Percentiles rank a stretch among this genome's conserved stretches.
Evolutionary conservation across 805 yeast species (phyloP).

Genomic region (Wickerhamiella kurtzmanii): DNA sequence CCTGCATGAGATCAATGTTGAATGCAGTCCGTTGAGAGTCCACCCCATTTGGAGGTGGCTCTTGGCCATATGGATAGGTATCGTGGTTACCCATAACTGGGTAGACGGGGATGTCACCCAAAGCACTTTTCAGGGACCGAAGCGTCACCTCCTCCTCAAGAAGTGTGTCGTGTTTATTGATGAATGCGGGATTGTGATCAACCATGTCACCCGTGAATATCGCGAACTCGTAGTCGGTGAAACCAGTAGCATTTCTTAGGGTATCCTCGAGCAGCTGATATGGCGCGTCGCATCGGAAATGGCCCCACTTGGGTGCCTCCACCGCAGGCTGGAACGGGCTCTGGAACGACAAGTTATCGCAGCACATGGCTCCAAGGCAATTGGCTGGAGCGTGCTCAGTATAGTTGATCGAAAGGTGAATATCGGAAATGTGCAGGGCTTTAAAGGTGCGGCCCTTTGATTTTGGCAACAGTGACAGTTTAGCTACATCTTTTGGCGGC

Average conservation of each 20-base stretch:
- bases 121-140: conserved; percentile 37
- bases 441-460: conserved; percentile 31
- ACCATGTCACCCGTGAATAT: conserved; percentile 60
- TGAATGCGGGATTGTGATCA: conserved; percentile 42
- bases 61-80: conserved; percentile 54
- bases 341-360: conserved; percentile 39
- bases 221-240: conserved; percentile 38
- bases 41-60: conserved; percentile 40
- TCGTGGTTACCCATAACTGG: conserved; percentile 58
- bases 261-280: conserved; percentile 37
- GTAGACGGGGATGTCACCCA: conserved; percentile 41
- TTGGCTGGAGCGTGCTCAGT: conserved; percentile 34
- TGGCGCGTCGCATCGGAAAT: conserved; percentile 55
- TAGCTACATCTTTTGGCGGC: conserved; percentile 26
- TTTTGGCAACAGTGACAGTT: not conserved
- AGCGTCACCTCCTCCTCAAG: conserved; percentile 38
- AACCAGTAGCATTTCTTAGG: not conserved
- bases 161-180: conserved; percentile 35
- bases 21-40: conserved; percentile 30
- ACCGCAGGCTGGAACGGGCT: conserved; percentile 23
- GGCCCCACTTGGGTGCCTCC: conserved; percentile 48
- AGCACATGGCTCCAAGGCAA: conserved; percentile 36
- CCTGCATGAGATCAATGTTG: conserved; percentile 36
- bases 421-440: conserved; percentile 54
- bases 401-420: conserved; percentile 43